phyloP scores from a whole-genome alignment of 331 rosid genomes.

The Acacia pycnantha region DNA sequence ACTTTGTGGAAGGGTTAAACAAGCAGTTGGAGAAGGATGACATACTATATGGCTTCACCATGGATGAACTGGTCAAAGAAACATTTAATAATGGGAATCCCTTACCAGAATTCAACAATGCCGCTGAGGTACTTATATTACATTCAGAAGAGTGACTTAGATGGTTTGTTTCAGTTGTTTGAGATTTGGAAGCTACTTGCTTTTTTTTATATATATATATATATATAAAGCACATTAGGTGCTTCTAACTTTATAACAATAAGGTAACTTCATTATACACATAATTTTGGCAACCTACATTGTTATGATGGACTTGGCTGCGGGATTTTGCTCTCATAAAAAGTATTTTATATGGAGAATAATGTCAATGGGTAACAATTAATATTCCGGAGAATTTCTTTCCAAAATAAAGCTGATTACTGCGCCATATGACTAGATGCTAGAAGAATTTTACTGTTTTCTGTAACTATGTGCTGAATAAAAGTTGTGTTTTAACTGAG shows the following conservation, averaged over 20 bases:
- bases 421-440: background rate
- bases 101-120: constrained; percentile 86
- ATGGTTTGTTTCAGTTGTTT: constrained; percentile 14
- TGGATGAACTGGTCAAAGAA: constrained; percentile 89
- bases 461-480: background rate
- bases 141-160: constrained; percentile 18
- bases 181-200: constrained; percentile 7
- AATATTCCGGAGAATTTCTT: background rate
- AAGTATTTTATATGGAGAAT: background rate
- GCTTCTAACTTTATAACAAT: background rate
- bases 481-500: background rate
- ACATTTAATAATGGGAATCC: constrained; percentile 94
- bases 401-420: background rate
- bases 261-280: background rate
- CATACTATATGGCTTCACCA: constrained; percentile 70
- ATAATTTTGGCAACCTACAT: background rate
- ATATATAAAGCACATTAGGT: background rate
- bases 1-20: constrained; percentile 71
- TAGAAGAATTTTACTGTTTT: background rate
- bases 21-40: constrained; percentile 80
- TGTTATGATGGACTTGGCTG: background rate
- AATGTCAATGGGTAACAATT: background rate
- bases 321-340: background rate
- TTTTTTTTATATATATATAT: background rate
- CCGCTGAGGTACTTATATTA: constrained; percentile 75